Evolutionary conservation across 75 land plant genomes (phyloP).

Genomic region (Sequoiadendron giganteum): DNA sequence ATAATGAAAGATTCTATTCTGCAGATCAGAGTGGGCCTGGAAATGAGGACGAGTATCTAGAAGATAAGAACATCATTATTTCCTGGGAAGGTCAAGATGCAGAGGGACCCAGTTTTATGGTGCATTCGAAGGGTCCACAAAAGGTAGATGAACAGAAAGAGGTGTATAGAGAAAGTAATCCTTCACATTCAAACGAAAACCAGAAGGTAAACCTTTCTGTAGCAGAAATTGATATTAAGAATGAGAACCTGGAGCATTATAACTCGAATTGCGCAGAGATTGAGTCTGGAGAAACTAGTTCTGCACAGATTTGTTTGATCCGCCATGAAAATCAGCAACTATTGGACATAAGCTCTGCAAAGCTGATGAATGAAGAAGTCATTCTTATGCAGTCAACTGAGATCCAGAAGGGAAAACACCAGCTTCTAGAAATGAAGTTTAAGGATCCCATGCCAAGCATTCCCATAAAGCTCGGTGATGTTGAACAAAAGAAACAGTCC

Average conservation of each 20-base stretch:
- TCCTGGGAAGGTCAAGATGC: not conserved
- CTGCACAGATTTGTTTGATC: not conserved
- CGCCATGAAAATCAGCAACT: not conserved
- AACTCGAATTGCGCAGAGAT: not conserved
- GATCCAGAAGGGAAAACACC: constrained; percentile 16
- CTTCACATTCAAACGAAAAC: not conserved
- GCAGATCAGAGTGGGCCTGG: constrained; percentile 7
- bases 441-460: constrained; percentile 5
- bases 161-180: not conserved
- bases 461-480: not conserved
- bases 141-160: not conserved
- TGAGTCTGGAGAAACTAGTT: not conserved
- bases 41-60: not conserved
- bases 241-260: not conserved
- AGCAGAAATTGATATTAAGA: not conserved
- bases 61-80: not conserved
- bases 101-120: not conserved
- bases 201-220: not conserved
- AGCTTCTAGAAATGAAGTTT: constrained; percentile 39
- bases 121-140: not conserved
- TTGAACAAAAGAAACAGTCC: constrained; percentile 16
- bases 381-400: not conserved
- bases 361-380: not conserved
- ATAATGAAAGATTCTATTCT: not conserved
- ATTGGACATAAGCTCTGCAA: not conserved